A percentile compares a stretch with the other conserved stretches of the same genome.
These are phyloP conservation scores for Chaetothyriales sp. DNA, from an alignment of 2,329 filamentous ascomycete species.

Conservation along the genomic window DNA sequence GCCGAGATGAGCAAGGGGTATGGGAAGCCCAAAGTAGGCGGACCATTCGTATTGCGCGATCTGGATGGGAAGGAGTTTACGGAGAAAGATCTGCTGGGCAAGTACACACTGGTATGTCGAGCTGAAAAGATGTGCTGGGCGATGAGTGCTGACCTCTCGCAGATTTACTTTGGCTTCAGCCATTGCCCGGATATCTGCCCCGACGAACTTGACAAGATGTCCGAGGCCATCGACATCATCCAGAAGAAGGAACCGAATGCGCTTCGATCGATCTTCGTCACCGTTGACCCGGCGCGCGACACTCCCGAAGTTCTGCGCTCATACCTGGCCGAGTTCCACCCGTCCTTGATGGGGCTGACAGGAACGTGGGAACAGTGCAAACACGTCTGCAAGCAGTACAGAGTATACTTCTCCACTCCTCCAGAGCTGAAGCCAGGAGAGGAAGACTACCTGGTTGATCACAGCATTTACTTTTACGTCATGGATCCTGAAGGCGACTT, in stretches of 20 bases:
- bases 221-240: constrained; percentile 70
- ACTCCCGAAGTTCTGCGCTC: constrained; percentile 67
- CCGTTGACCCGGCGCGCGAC: constrained; percentile 86
- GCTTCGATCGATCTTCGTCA: constrained; percentile 76
- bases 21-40: constrained; percentile 83
- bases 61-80: constrained; percentile 66
- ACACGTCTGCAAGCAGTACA: constrained; percentile 83
- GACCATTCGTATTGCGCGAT: constrained; percentile 67
- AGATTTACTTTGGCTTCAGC: constrained; percentile 97
- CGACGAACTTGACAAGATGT: constrained; percentile 98
- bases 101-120: constrained; percentile 44
- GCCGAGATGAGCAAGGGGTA: constrained; percentile 88
- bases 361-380: constrained; percentile 91
- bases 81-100: constrained; percentile 68
- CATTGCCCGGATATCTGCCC: constrained; percentile 98
- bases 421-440: constrained; percentile 75
- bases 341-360: constrained; percentile 70
- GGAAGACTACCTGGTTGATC: constrained; percentile 83
- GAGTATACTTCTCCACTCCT: constrained; percentile 94
- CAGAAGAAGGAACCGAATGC: constrained; percentile 26
- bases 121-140: neutral
- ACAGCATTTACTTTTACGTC: constrained; percentile 98
- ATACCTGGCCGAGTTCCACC: constrained; percentile 85
- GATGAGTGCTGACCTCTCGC: neutral
- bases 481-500: constrained; percentile 99